phyloP scores from a whole-genome alignment of 306 rosid species.

The Citrullus colocynthis region DNA sequence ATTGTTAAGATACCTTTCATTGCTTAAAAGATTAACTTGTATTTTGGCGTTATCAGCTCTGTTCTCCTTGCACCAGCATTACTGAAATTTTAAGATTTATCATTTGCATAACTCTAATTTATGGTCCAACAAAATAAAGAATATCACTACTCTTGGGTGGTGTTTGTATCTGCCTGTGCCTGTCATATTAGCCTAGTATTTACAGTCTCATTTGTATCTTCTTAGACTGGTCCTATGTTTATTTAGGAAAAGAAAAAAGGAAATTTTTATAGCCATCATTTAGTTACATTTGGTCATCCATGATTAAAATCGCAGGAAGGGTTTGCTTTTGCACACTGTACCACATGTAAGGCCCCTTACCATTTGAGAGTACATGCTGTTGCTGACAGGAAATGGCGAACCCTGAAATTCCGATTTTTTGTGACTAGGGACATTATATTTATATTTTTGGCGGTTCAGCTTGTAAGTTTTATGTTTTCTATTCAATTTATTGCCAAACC shows the following conservation, averaged over 20 bases:
- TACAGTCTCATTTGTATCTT: neutral
- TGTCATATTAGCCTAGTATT: neutral
- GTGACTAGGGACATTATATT: slow-evolving; percentile 90
- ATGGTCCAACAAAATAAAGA: neutral
- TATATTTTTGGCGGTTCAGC: slow-evolving; percentile 79
- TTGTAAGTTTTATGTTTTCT: slow-evolving; percentile 54
- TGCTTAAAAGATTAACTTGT: neutral
- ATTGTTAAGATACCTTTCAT: neutral
- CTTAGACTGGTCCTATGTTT: neutral
- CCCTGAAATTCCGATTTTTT: slow-evolving; percentile 86
- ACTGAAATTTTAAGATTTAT: neutral
- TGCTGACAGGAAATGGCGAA: slow-evolving; percentile 97
- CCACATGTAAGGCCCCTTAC: slow-evolving; percentile 95
- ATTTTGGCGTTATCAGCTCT: neutral
- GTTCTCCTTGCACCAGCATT: neutral
- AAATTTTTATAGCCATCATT: neutral
- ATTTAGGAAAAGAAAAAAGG: neutral
- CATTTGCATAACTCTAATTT: neutral
- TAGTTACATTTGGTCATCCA: slow-evolving; percentile 13
- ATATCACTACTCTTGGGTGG: neutral
- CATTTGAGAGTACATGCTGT: slow-evolving; percentile 89
- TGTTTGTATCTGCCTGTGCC: neutral
- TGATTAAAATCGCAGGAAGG: slow-evolving; percentile 66
- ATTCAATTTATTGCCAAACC: neutral
- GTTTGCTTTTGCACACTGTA: slow-evolving; percentile 98